Conservation (phyloP, 2,329 filamentous ascomycete genomes). For the Penicillium sp. region DNA sequence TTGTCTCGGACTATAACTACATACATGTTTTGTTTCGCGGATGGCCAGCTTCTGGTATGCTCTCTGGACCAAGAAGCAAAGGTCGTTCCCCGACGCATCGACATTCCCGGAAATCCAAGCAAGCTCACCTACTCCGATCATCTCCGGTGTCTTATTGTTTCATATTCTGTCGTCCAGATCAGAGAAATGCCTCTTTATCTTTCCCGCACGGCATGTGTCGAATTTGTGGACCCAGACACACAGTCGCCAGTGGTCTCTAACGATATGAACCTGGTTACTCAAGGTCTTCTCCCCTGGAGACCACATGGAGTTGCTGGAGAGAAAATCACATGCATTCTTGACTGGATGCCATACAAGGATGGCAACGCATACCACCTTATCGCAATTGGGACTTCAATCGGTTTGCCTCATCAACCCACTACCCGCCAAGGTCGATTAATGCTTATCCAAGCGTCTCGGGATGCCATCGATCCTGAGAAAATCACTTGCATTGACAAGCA, state of each 20-base stretch:
- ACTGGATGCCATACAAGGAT: conserved; percentile 38
- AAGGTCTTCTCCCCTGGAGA: conserved; percentile 21
- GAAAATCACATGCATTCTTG: conserved; percentile 41
- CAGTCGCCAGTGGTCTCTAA: conserved; percentile 21
- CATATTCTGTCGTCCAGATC: conserved; percentile 36
- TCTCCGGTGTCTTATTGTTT: conserved; percentile 50
- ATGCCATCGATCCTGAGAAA: conserved; percentile 21
- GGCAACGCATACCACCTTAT: conserved; percentile 41
- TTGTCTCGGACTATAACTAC: conserved; percentile 33
- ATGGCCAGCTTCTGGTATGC: conserved; percentile 48
- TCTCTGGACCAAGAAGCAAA: conserved; percentile 44
- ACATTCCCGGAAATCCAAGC: conserved; percentile 42
- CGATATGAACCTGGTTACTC: conserved; percentile 1
- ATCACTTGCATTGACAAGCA: conserved; percentile 38
- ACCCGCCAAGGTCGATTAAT: conserved; percentile 35
- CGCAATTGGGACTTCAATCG: conserved; percentile 39
- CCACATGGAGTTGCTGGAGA: conserved; percentile 39
- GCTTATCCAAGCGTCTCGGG: conserved; percentile 36
- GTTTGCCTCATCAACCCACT: conserved; percentile 19
- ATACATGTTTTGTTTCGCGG: conserved; percentile 49
- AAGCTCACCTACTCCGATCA: conserved; percentile 46
- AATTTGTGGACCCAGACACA: conserved; percentile 40
- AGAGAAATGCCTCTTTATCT: conserved; percentile 31
- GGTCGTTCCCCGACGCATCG: conserved; percentile 41
- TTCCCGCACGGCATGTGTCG: conserved; percentile 35